phyloP scores from a whole-genome alignment of 306 rosid genomes.

The Gynostemma pentaphyllum region DNA sequence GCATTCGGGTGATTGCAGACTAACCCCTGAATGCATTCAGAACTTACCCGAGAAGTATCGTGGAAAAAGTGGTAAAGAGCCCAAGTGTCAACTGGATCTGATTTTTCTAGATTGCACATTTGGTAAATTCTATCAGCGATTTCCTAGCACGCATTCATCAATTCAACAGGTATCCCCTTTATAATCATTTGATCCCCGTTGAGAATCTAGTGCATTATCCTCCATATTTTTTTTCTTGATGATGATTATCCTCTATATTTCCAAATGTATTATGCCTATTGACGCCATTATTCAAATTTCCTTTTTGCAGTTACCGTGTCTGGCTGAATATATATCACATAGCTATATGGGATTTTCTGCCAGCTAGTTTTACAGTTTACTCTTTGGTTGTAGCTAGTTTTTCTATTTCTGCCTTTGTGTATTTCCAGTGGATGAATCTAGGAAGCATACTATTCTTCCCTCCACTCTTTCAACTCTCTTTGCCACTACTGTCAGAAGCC shows the following conservation, averaged over 20 bases:
- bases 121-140: slow-evolving; percentile 35
- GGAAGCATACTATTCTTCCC: too few species aligned
- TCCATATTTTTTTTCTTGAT: too few species aligned
- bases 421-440: too few species aligned
- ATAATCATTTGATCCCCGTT: neutral
- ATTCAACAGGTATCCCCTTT: slow-evolving; percentile 33
- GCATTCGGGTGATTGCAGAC: slow-evolving; percentile 78
- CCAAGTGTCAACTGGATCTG: slow-evolving; percentile 42
- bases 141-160: slow-evolving; percentile 52
- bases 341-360: neutral
- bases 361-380: neutral
- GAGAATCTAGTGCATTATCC: neutral
- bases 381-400: too few species aligned
- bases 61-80: slow-evolving; percentile 46
- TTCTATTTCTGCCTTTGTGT: too few species aligned
- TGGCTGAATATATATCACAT: neutral
- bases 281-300: neutral
- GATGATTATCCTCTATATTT: neutral
- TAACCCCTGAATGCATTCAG: slow-evolving; percentile 49
- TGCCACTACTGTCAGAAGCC: too few species aligned
- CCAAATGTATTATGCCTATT: neutral
- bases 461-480: too few species aligned
- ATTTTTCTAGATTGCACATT: slow-evolving; percentile 73
- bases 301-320: neutral
- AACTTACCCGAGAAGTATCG: slow-evolving; percentile 50